Conservation (phyloP, 169 alveolate species). For the Cryptosporidium muris region DNA sequence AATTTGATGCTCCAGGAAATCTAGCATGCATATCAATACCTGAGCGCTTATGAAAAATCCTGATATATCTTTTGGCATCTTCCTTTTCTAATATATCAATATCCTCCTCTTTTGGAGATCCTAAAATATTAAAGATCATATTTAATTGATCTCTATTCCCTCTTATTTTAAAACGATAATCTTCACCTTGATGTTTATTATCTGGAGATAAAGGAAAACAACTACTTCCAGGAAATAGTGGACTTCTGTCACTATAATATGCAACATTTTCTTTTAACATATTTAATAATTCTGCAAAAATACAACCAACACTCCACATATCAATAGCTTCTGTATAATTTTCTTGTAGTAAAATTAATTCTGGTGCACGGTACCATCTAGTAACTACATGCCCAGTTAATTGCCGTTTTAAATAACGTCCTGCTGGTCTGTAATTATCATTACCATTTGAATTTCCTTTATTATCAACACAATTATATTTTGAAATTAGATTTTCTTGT, state of each 20-base stretch:
- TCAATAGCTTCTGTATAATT: slow-evolving; percentile 98
- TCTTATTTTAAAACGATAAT: slow-evolving; percentile 78
- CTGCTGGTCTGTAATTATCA: slow-evolving; percentile 20
- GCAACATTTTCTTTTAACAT: slow-evolving; percentile 93
- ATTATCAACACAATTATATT: neutral
- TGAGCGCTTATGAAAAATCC: slow-evolving; percentile 81
- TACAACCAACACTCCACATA: slow-evolving; percentile 97
- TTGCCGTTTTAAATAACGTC: slow-evolving; percentile 85
- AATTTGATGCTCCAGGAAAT: slow-evolving; percentile 86
- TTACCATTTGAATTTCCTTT: neutral
- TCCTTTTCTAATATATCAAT: slow-evolving; percentile 84
- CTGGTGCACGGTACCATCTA: slow-evolving; percentile 99
- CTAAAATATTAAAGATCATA: slow-evolving; percentile 94
- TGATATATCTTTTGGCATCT: slow-evolving; percentile 85
- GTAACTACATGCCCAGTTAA: slow-evolving; percentile 98
- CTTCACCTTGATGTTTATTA: slow-evolving; percentile 82
- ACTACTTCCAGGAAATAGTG: slow-evolving; percentile 96
- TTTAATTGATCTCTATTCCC: slow-evolving; percentile 93
- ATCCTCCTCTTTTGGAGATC: slow-evolving; percentile 97
- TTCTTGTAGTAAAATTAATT: slow-evolving; percentile 94
- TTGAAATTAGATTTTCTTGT: neutral
- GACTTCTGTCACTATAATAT: slow-evolving; percentile 92
- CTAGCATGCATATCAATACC: slow-evolving; percentile 81
- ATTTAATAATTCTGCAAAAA: slow-evolving; percentile 93
- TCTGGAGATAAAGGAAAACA: slow-evolving; percentile 96